Evolutionary conservation across 176 grass and related monocot species (phyloP).

Genomic region (Carex pumila): DNA sequence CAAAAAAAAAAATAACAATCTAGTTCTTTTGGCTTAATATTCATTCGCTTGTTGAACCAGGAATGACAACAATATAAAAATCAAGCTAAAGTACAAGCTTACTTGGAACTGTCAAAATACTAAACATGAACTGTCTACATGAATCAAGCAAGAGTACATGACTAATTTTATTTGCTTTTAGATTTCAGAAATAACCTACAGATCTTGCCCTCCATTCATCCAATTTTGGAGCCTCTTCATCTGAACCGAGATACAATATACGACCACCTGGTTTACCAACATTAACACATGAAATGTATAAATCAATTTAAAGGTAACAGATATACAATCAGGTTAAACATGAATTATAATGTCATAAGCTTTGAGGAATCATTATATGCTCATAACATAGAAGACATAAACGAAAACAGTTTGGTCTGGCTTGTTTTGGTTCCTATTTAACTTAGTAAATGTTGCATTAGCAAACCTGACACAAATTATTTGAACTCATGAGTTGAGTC

Average conservation of each 20-base stretch:
- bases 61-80: background rate
- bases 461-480: background rate
- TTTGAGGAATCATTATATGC: background rate
- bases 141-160: background rate
- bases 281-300: background rate
- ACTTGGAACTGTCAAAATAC: background rate
- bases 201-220: background rate
- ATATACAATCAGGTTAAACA: background rate
- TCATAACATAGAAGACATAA: background rate
- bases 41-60: background rate
- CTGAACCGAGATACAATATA: constrained; percentile 16
- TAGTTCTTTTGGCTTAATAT: background rate
- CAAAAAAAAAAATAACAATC: background rate
- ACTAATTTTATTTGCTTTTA: background rate
- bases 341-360: background rate
- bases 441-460: background rate
- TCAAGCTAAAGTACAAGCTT: background rate
- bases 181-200: constrained; percentile 21
- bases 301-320: background rate
- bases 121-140: background rate
- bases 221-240: background rate
- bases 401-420: background rate
- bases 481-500: background rate
- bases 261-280: background rate
- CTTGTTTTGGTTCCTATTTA: background rate